Conservation (phyloP, 768 basidiomycete species). For the Mycena sanguinolenta region DNA sequence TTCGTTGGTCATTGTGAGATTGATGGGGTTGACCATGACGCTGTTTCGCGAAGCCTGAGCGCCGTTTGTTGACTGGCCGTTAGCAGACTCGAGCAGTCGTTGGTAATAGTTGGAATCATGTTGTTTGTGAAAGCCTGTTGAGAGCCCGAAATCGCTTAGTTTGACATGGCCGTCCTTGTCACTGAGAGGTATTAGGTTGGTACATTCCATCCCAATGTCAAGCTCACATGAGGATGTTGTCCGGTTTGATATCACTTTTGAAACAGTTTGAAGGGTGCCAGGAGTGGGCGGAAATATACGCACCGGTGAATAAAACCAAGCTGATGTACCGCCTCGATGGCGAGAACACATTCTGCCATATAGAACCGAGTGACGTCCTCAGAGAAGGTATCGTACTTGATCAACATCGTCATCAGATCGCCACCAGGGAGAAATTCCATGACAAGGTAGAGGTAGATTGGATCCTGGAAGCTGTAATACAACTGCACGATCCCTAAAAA, state of each 20-base stretch:
- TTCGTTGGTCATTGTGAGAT: conserved; percentile 93
- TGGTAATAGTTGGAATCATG: conserved; percentile 98
- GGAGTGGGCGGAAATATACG: conserved; percentile 37
- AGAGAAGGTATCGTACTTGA: conserved; percentile 99
- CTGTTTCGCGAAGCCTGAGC: conserved; percentile 83
- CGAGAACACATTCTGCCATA: conserved; percentile 97
- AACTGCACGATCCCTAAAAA: conserved; percentile 95
- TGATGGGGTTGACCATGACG: conserved; percentile 97
- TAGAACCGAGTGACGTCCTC: conserved; percentile 99
- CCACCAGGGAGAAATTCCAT: conserved; percentile 99
- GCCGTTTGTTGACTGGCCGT: conserved; percentile 50
- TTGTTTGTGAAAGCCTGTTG: conserved; percentile 99
- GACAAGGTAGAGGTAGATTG: conserved; percentile 92
- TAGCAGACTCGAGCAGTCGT: conserved; percentile 81
- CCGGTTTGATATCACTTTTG: conserved; percentile 95
- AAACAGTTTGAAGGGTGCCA: conserved; percentile 19
- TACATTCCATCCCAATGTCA: background rate
- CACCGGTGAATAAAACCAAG: conserved; percentile 98
- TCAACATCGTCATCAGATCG: conserved; percentile 99
- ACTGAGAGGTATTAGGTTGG: conserved; percentile 60
- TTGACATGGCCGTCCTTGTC: conserved; percentile 98
- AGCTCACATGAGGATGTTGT: conserved; percentile 80
- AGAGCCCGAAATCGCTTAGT: conserved; percentile 97
- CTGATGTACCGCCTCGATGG: conserved; percentile 97
- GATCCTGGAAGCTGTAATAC: conserved; percentile 98